Conservation (phyloP, 2,329 filamentous ascomycete genomes). For the Tolypocladium tundrense region DNA sequence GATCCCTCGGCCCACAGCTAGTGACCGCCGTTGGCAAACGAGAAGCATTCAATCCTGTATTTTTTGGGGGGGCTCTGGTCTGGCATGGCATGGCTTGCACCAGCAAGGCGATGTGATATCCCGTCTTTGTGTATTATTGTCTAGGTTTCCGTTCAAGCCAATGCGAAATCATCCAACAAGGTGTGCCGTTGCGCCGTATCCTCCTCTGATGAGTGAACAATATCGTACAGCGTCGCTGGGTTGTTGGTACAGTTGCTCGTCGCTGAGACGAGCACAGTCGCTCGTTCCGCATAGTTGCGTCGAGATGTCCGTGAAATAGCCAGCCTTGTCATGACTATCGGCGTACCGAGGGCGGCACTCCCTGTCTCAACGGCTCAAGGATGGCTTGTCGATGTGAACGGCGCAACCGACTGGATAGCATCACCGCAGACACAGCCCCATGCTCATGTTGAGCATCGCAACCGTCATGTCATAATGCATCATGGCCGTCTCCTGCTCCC, state of each 20-base stretch:
- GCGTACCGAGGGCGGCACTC: neutral
- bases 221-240: neutral
- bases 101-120: neutral
- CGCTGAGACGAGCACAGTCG: neutral
- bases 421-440: conserved; percentile 54
- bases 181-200: neutral
- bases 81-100: neutral
- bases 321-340: neutral
- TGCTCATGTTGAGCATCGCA: conserved; percentile 62
- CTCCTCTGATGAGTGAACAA: neutral
- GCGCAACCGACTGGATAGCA: neutral
- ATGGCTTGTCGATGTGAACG: neutral
- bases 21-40: neutral
- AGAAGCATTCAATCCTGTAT: neutral
- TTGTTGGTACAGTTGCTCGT: neutral
- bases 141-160: neutral
- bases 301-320: neutral
- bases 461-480: conserved; percentile 60
- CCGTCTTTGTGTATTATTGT: neutral
- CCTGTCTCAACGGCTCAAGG: neutral
- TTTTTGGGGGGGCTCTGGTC: neutral
- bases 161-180: neutral
- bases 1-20: conserved; percentile 16
- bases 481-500: conserved; percentile 27
- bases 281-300: neutral